Evolutionary conservation across 345 rosid species (phyloP), one percentile per base, ranked within the genome.

Genomic region (Bretschneidera sinensis): DNA sequence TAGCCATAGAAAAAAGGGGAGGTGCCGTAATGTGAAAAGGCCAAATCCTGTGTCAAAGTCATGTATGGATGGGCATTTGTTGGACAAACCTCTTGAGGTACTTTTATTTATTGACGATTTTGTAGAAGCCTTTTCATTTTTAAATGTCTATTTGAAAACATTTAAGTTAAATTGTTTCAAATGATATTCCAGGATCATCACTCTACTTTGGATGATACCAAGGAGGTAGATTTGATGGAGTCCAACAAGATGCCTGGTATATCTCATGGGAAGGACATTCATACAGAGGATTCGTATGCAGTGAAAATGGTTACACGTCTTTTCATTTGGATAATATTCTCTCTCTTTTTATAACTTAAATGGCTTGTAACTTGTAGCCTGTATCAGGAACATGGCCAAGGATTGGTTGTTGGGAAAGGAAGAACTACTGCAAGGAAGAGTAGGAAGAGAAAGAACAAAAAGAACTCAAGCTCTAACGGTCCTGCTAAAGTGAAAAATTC

Each of bases 381-480:
- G 70, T 85, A 62, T 76, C 89, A 89, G 96, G 89, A 82, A 71
- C 81, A 76, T 70, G 76, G 67, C 57, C 81, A 74, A 69, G 81
- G 70, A 45, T 45, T 53, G 69, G 76, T 68, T 69, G 72, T 71
- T 65, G 80, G 76, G 63, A 87, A 78, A 71, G 81, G 75, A 54
- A 74, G 63, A 69, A 70, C 67, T 69, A 64, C 78, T 60, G 74
- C 76, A 63, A 83, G 82, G 75, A 85, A 70, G 83, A 80, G 73
- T 62, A 88, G 74, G 70, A 92, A 76, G 72, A 85, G 71, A 61
- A 91, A 77, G 78, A 81, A 55, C 58, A 89, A 77, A 69, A 85
- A 70, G 73, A 75, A 49, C 56, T 55, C 82, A 60, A 57, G 65
- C 68, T 55, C 60, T 54, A 79, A 67, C 43, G 53, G 45, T 68